phyloP scores from a whole-genome alignment of 768 basidiomycete species.

The Boletus barrowsii region DNA sequence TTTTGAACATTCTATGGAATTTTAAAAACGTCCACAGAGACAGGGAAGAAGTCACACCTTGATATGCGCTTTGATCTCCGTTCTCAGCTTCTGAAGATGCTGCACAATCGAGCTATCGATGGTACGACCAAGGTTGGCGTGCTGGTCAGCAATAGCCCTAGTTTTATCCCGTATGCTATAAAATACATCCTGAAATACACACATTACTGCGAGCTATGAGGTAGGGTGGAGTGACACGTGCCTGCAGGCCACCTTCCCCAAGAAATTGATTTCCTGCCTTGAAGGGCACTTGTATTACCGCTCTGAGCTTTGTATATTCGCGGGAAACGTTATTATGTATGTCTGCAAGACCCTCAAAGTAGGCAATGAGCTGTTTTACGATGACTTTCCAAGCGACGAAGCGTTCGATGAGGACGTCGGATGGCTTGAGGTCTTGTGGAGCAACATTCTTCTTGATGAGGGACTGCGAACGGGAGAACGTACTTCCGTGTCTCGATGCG shows the following conservation, averaged over 20 bases:
- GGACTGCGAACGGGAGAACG: conserved; percentile 75
- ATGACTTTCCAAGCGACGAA: conserved; percentile 95
- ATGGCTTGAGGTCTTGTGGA: conserved; percentile 84
- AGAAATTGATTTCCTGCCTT: conserved; percentile 94
- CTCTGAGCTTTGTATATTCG: conserved; percentile 90
- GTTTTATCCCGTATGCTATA: conserved; percentile 93
- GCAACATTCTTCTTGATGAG: conserved; percentile 95
- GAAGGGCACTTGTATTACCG: conserved; percentile 97
- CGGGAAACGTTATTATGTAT: conserved; percentile 94
- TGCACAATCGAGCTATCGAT: conserved; percentile 97
- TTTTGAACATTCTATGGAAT: conserved; percentile 79
- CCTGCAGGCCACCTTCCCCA: conserved; percentile 95
- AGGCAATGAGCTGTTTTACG: conserved; percentile 91
- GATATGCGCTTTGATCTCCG: conserved; percentile 97
- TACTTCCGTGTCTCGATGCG: conserved; percentile 60
- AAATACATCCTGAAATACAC: conserved; percentile 69
- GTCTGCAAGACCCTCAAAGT: conserved; percentile 66
- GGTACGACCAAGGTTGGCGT: conserved; percentile 93
- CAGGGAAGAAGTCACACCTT: conserved; percentile 48
- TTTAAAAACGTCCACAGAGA: background rate
- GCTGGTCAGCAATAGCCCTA: conserved; percentile 89
- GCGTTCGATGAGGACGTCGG: conserved; percentile 94
- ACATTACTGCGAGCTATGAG: background rate
- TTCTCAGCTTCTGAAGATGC: conserved; percentile 90
- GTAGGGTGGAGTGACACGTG: conserved; percentile 25